Base-by-base conservation (phyloP, 1,284 basidiomycete species). In the Tausonia pullulans region DNA sequence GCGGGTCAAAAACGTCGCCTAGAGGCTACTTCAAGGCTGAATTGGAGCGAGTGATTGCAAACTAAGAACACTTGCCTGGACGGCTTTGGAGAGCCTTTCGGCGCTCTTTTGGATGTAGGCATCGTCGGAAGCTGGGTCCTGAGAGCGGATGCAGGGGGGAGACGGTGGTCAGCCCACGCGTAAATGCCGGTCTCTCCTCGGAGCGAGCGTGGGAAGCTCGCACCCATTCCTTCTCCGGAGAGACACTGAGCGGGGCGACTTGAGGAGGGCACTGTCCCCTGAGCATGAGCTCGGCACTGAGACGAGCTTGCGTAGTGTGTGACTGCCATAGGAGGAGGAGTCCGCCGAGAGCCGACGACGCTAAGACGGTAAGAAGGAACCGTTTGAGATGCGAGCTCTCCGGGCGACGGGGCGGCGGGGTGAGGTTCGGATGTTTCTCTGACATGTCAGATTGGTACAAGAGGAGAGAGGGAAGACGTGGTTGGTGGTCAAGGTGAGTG, bases 41-140 rank as follows among this genome's bases (percentile, higher is more conserved):
- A 27, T 27, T 27, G 27, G 27, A 27, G 27, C 27, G 27, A 27
- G 27, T 27, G 27, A 27, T 27, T 80, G 79, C 62, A 71, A 78
- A 0, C 75, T 75, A 27, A 77, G 75, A 11, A 79, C 77, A 39
- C 68, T 68, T 48, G 68, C 63, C 27, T 63, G 62, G 13, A 69
- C 67, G 43, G 76, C 71, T 52, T 70, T 68, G 16, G 72, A 72
- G 2, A 78, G 69, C 16, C 76, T 69, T 11, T 68, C 67, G 2
- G 74, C 72, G 7, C 74, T 75, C 10, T 72, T 66, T 5, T 68
- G 50, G 14, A 70, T 70, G 62, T 74, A 78, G n/a, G 62, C 62
- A 3, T 69, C 65, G 55, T 75, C 73, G 46, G 57, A 66, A n/a
- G 69, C 55, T 1, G 70, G 68, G 68, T 74, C 67, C 75, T 56